Conservation (phyloP, 331 rosid species). For the Malus hybrid region DNA sequence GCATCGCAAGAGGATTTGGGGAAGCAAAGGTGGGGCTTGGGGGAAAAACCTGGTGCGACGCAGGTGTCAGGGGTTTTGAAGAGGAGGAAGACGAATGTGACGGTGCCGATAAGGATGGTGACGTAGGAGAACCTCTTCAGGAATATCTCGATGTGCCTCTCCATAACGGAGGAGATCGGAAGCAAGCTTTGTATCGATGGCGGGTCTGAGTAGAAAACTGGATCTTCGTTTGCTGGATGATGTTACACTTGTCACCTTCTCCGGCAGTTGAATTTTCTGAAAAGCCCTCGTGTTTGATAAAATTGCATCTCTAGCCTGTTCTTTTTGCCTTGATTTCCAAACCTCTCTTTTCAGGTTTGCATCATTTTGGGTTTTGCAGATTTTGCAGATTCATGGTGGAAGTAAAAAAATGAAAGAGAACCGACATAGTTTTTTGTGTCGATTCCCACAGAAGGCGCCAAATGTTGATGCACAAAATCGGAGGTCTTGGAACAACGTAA, state of each 20-base stretch:
- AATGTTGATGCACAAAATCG: no score
- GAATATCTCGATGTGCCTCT: constrained; percentile 36
- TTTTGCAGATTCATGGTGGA: no score
- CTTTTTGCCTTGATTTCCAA: no score
- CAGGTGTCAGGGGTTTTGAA: constrained; percentile 64
- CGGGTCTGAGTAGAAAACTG: background rate
- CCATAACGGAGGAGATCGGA: constrained; percentile 14
- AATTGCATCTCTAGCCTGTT: background rate
- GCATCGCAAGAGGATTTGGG: constrained; percentile 74
- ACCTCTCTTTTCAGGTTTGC: no score
- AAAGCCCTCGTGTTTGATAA: background rate
- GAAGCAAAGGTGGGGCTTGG: constrained; percentile 53
- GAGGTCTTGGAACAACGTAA: no score
- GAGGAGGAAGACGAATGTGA: constrained; percentile 50
- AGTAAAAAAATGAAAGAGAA: no score
- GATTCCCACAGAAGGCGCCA: no score
- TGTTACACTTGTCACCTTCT: background rate
- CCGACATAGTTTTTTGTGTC: no score
- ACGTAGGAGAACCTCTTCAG: constrained; percentile 42
- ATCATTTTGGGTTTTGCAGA: no score
- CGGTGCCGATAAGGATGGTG: constrained; percentile 50
- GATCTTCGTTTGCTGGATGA: background rate
- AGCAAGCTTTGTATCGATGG: background rate
- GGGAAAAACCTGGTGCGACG: constrained; percentile 30
- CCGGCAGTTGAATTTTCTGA: background rate